Percentiles rank a stretch among this genome's conserved stretches.
Conservation (phyloP, 148 eudicot genomes). For the Rhododendron williamsianum region DNA sequence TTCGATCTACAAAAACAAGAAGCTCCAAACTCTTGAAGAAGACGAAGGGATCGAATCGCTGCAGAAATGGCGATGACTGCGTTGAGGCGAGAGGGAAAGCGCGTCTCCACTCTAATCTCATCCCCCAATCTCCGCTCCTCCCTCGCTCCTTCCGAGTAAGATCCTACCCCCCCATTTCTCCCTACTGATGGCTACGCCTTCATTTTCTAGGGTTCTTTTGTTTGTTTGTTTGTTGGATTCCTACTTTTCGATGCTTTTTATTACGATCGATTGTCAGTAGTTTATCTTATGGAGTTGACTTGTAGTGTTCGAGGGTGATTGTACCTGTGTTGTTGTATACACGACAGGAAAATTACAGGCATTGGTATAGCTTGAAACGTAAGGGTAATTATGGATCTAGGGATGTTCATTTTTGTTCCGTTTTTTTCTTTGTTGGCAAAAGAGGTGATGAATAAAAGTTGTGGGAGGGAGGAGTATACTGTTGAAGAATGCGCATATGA, state of each 20-base stretch:
- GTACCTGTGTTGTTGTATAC: neutral
- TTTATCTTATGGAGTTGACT: neutral
- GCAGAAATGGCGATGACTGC: conserved; percentile 19
- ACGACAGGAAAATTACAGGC: neutral
- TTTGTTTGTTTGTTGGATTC: neutral
- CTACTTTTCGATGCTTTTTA: neutral
- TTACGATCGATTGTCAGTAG: neutral
- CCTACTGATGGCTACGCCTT: neutral
- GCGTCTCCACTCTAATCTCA: conserved; percentile 9
- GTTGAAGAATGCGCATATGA: neutral
- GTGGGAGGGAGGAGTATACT: neutral
- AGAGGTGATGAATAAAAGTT: neutral
- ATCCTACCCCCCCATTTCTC: neutral
- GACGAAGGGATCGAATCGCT: neutral
- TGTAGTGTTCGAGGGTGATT: neutral
- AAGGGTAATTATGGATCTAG: neutral
- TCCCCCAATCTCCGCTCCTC: conserved; percentile 15
- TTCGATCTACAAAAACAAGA: neutral
- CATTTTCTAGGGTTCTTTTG: neutral
- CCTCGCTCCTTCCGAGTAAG: conserved; percentile 16
- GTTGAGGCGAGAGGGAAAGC: conserved; percentile 20
- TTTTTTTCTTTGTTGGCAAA: neutral
- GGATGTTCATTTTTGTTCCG: neutral
- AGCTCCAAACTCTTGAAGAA: neutral
- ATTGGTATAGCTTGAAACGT: neutral